These are phyloP conservation scores for Trametes cingulata DNA, from an alignment of 768 basidiomycete species.

Conservation along the genomic window DNA sequence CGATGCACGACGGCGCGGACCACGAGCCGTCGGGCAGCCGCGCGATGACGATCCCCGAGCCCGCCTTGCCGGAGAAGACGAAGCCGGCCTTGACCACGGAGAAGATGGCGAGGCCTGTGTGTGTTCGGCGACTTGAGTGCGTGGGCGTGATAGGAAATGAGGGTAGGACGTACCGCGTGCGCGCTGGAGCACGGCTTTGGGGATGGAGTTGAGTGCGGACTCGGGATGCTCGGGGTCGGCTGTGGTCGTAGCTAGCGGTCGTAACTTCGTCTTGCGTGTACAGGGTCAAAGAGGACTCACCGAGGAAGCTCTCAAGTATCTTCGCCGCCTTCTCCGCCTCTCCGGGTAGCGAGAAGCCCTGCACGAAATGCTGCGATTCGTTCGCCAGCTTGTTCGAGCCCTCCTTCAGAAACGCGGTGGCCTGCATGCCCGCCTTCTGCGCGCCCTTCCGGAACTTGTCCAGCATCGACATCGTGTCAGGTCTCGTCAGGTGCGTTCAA, in stretches of 20 bases:
- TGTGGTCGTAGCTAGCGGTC: constrained; percentile 34
- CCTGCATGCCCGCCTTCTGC: constrained; percentile 79
- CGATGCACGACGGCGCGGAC: constrained; percentile 97
- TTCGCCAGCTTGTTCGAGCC: constrained; percentile 68
- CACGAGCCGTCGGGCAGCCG: constrained; percentile 93
- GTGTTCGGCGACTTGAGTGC: neutral
- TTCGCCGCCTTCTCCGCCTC: constrained; percentile 94
- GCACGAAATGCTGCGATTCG: constrained; percentile 76
- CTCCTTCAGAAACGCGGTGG: constrained; percentile 70
- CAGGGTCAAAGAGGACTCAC: constrained; percentile 38
- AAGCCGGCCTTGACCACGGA: constrained; percentile 93
- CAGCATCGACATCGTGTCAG: constrained; percentile 53
- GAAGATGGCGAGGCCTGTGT: constrained; percentile 87
- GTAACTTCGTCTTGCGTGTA: neutral
- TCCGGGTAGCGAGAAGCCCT: constrained; percentile 85
- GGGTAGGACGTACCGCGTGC: constrained; percentile 67
- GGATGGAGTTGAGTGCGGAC: constrained; percentile 91
- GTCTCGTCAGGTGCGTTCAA: neutral
- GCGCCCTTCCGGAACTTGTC: constrained; percentile 83
- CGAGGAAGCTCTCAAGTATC: constrained; percentile 89
- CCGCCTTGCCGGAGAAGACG: constrained; percentile 93
- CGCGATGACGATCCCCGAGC: constrained; percentile 90
- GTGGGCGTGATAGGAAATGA: neutral
- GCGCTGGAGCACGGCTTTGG: constrained; percentile 86
- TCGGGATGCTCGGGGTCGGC: constrained; percentile 86